phyloP scores from a whole-genome alignment of 2,329 filamentous ascomycete genomes.

The Colletotrichum agaves region DNA sequence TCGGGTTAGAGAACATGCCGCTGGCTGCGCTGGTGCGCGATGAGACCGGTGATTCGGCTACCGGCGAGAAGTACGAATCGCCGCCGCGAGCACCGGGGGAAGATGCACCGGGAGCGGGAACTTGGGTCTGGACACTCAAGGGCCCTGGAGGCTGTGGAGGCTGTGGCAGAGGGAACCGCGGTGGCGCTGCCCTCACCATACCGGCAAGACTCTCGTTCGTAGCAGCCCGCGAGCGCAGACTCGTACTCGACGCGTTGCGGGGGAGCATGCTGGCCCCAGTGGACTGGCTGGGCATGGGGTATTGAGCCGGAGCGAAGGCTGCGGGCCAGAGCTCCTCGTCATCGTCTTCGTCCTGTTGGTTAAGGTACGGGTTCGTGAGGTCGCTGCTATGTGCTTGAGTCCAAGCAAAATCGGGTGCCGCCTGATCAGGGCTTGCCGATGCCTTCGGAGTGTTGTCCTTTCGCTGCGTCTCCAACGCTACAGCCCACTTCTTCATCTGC shows the following conservation, averaged over 20 bases:
- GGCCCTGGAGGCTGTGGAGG: conserved; percentile 63
- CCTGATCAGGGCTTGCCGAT: conserved; percentile 57
- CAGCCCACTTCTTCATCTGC: conserved; percentile 91
- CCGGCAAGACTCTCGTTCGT: conserved; percentile 76
- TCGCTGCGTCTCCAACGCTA: conserved; percentile 80
- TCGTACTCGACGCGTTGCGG: conserved; percentile 79
- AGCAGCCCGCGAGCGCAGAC: conserved; percentile 78
- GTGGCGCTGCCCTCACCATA: conserved; percentile 70
- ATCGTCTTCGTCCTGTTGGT: conserved; percentile 72
- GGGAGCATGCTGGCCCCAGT: conserved; percentile 57
- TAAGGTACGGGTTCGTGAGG: conserved; percentile 84
- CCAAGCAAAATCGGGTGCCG: conserved; percentile 82
- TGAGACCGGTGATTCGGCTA: conserved; percentile 80
- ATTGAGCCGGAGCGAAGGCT: conserved; percentile 50
- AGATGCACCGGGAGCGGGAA: conserved; percentile 50
- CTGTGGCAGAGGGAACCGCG: conserved; percentile 76
- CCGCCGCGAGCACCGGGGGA: conserved; percentile 72
- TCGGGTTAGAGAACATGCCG: conserved; percentile 70
- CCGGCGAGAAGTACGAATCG: conserved; percentile 96
- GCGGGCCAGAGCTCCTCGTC: conserved; percentile 59
- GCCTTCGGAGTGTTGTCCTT: conserved; percentile 66
- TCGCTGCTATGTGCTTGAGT: conserved; percentile 73
- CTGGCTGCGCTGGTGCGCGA: conserved; percentile 80
- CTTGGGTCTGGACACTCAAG: conserved; percentile 76
- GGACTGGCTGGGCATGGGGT: conserved; percentile 46